Conservation (phyloP, 2,329 filamentous ascomycete species). For the Aciculosporium take region DNA sequence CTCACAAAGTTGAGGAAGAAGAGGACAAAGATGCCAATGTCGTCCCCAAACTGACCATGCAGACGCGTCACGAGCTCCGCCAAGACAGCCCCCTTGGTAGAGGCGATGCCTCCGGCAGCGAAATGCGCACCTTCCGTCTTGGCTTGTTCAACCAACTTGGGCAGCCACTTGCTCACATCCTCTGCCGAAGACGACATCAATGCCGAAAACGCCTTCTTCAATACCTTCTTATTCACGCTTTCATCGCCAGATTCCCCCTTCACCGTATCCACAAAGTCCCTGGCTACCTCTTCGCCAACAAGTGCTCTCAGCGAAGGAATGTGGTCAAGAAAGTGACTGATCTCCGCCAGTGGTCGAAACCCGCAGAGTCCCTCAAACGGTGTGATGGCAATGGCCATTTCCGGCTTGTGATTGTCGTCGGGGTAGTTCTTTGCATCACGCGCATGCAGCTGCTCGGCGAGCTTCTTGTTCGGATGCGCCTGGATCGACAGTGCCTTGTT, state of each 20-base stretch:
- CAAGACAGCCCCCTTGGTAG: constrained; percentile 54
- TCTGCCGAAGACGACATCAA: constrained; percentile 67
- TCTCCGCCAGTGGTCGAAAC: constrained; percentile 78
- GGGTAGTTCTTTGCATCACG: constrained; percentile 89
- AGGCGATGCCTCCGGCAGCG: constrained; percentile 54
- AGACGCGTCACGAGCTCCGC: constrained; percentile 64
- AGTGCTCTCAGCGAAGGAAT: constrained; percentile 45
- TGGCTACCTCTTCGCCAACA: constrained; percentile 50
- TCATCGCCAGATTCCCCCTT: constrained; percentile 27
- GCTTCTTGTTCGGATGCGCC: constrained; percentile 89
- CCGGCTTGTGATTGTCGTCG: constrained; percentile 98
- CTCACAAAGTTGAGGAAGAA: constrained; percentile 97
- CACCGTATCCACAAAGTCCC: constrained; percentile 37
- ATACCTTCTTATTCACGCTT: constrained; percentile 58
- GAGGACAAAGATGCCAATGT: constrained; percentile 86
- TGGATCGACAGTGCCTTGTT: constrained; percentile 94
- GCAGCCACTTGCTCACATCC: constrained; percentile 37
- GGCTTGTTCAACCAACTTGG: constrained; percentile 58
- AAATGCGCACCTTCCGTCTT: constrained; percentile 56
- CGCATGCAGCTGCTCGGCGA: constrained; percentile 71
- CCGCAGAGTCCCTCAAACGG: constrained; percentile 93
- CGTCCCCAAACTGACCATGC: constrained; percentile 70
- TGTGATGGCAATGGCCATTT: constrained; percentile 97
- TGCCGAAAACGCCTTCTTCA: constrained; percentile 61
- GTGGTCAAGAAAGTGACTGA: constrained; percentile 62